Evolutionary conservation across 2,329 filamentous ascomycete genomes (phyloP), one percentile per base, ranked within the genome.

Genomic region (Xylariaceae sp.): DNA sequence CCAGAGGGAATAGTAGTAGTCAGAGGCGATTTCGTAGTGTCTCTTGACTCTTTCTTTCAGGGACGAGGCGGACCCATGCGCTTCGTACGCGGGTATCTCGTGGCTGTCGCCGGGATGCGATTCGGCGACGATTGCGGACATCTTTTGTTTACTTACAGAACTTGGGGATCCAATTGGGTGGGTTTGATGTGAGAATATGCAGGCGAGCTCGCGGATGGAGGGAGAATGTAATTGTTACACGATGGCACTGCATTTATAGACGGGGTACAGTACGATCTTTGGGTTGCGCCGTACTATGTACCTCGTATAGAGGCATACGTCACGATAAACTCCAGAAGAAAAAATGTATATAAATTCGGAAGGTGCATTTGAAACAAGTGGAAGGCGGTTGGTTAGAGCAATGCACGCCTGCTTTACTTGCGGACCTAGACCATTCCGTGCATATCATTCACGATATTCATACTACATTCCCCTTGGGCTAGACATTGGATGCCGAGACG

Each of bases 1-100:
- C 83, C 83, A 86, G 17, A 86, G 74, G 39, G 78, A 82, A 62
- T 85, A 77, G 65, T 86, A 86, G 69, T 86, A 85, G 66, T 85
- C 82, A 55, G 81, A 84, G 30, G 82, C 80, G 13, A 85, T 75
- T 62, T 85, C 82, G 64, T 86, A 86, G 68, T 86, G 83, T 61
- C 78, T 76, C 73, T 82, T 82, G 69, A 84, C 84, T 57, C 82
- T 76, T 61, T 80, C 80, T 69, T 84, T 84, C 62, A 84, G 73
- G 10, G 77, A 66, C 7, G 66, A 61, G 52, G 55, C 62, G 8
- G 70, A 69, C 15, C 56, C 68, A 50, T 71, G 69, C 1, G 63
- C 62, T 54, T 72, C 68, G 50, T 64, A 64, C 10, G 44, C 57
- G 9, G 70, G 70, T 17, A 70, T 67, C 52, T 71, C 68, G 52